A percentile compares a stretch with the other conserved stretches of the same genome.
These are phyloP conservation scores for Marasmius oreades DNA, from an alignment of 1,284 basidiomycete genomes.

Conservation along the genomic window DNA sequence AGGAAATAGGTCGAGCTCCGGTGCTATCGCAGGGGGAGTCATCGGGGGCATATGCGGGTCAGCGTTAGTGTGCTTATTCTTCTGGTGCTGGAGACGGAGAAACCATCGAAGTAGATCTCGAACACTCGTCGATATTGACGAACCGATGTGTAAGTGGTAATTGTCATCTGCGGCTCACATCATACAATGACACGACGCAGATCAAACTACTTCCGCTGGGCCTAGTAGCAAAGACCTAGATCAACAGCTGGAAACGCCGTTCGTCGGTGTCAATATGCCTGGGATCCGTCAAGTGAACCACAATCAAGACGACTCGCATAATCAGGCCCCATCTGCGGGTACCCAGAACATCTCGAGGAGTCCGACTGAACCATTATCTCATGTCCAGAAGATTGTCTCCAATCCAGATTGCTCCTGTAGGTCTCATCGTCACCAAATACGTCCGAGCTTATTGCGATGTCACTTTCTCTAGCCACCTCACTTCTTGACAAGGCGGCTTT, in stretches of 20 bases:
- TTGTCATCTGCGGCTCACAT: neutral
- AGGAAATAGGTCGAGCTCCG: neutral
- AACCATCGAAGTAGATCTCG: neutral
- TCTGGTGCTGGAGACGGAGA: conserved; percentile 4
- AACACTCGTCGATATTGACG: conserved; percentile 3
- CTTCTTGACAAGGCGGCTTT: too few species aligned
- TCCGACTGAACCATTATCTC: neutral
- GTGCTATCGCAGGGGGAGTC: conserved; percentile 10
- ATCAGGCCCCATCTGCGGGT: too few species aligned
- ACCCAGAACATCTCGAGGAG: too few species aligned
- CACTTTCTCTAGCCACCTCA: too few species aligned
- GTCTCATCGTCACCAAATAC: neutral
- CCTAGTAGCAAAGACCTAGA: too few species aligned
- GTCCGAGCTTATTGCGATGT: too few species aligned
- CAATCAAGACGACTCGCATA: too few species aligned
- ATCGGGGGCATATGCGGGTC: conserved; percentile 5
- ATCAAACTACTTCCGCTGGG: neutral
- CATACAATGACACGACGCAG: neutral
- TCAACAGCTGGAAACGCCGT: too few species aligned
- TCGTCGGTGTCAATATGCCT: too few species aligned
- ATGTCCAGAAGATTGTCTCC: neutral
- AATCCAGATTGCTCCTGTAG: neutral
- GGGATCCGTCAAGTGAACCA: too few species aligned
- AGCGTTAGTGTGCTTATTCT: conserved; percentile 5
- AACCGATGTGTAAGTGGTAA: conserved; percentile 3